phyloP scores from a whole-genome alignment of 495 filamentous ascomycete species.

The Penicillium dipodomyicola region DNA sequence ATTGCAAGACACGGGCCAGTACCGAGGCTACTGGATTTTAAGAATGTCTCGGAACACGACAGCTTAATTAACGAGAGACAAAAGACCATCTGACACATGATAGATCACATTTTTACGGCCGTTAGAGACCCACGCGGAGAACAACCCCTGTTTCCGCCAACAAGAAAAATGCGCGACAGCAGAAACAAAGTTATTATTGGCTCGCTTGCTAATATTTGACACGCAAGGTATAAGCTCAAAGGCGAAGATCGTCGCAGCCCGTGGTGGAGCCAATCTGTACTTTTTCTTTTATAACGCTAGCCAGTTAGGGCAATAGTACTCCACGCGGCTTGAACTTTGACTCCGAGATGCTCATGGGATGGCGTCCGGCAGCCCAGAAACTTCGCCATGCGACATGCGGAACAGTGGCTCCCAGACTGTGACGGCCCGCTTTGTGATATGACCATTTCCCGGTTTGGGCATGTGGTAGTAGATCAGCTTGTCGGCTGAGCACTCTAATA shows the following conservation, averaged over 20 bases:
- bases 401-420: constrained; percentile 38
- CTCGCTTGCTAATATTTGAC: background rate
- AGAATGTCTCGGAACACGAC: too few species aligned
- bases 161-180: background rate
- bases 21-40: background rate
- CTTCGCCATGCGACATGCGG: constrained; percentile 28
- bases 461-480: constrained; percentile 25
- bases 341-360: constrained; percentile 18
- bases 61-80: too few species aligned
- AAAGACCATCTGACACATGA: background rate
- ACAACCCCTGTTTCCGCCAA: background rate
- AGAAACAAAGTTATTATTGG: background rate
- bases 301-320: background rate
- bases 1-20: background rate
- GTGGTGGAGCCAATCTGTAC: constrained; percentile 1
- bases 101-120: background rate
- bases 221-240: too few species aligned
- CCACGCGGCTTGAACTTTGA: background rate
- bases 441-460: constrained; percentile 27
- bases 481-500: constrained; percentile 30
- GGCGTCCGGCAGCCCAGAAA: constrained; percentile 25
- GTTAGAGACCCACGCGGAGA: constrained; percentile 3
- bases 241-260: background rate
- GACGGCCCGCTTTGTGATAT: constrained; percentile 26
- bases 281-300: constrained; percentile 6